Evolutionary conservation across 1,139 yeast genomes (phyloP).

Genomic region (Candida sanyaensis): DNA sequence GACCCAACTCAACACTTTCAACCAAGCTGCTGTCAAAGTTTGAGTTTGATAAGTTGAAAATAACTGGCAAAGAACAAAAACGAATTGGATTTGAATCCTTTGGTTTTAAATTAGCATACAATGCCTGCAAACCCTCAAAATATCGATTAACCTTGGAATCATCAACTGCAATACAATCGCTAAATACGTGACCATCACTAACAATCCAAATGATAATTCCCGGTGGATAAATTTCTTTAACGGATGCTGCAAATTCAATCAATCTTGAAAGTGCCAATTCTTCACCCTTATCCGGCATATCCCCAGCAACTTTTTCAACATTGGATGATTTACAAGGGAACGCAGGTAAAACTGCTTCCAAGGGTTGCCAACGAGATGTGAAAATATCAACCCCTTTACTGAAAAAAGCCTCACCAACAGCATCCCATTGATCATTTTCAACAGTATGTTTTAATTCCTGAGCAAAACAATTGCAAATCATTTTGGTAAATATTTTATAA

Average conservation of each 20-base stretch:
- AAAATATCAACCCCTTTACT: slow-evolving; percentile 45
- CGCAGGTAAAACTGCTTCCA: slow-evolving; percentile 64
- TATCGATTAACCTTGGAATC: slow-evolving; percentile 53
- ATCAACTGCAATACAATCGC: slow-evolving; percentile 59
- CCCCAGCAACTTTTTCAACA: slow-evolving; percentile 50
- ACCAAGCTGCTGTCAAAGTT: slow-evolving; percentile 20
- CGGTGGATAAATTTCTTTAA: slow-evolving; percentile 49
- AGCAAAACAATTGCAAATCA: slow-evolving; percentile 37
- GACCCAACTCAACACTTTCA: slow-evolving; percentile 26
- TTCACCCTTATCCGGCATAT: slow-evolving; percentile 52
- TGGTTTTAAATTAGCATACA: slow-evolving; percentile 34
- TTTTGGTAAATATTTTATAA: slow-evolving; percentile 16
- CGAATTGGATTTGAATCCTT: slow-evolving; percentile 24
- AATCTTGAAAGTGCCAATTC: slow-evolving; percentile 36
- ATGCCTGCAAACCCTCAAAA: slow-evolving; percentile 41
- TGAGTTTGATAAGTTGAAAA: slow-evolving; percentile 27
- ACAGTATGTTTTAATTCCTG: slow-evolving; percentile 48
- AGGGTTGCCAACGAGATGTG: slow-evolving; percentile 45
- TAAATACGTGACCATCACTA: slow-evolving; percentile 66
- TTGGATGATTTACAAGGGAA: slow-evolving; percentile 67
- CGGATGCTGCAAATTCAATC: slow-evolving; percentile 30
- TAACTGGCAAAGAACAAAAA: slow-evolving; percentile 39
- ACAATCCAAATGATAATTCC: slow-evolving; percentile 59
- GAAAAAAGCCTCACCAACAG: slow-evolving; percentile 45
- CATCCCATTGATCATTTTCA: slow-evolving; percentile 49